Conservation (phyloP, 2,329 filamentous ascomycete species). For the Aspergillus tubingensis region DNA sequence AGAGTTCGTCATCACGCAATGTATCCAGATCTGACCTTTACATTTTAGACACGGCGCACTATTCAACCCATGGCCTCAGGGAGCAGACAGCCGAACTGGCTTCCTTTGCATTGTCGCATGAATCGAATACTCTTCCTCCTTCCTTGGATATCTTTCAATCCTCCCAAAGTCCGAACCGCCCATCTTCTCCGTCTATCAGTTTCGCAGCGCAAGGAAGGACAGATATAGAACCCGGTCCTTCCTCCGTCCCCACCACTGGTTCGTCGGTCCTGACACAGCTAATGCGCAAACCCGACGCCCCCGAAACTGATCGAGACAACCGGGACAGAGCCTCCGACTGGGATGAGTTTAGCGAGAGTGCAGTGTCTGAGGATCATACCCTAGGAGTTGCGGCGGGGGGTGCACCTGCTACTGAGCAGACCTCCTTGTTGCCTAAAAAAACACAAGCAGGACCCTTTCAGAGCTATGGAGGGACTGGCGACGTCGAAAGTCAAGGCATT, state of each 20-base stretch:
- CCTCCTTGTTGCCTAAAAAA: slow-evolving; percentile 36
- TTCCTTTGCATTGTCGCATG: slow-evolving; percentile 70
- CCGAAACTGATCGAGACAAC: slow-evolving; percentile 21
- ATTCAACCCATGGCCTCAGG: slow-evolving; percentile 73
- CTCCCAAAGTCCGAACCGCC: slow-evolving; percentile 6
- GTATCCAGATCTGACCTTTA: slow-evolving; percentile 23
- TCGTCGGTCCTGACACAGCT: slow-evolving; percentile 55
- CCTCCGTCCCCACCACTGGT: slow-evolving; percentile 30
- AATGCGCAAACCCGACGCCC: slow-evolving; percentile 45
- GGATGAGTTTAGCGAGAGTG: slow-evolving; percentile 21
- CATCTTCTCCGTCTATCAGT: slow-evolving; percentile 28
- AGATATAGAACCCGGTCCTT: slow-evolving; percentile 19
- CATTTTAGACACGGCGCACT: slow-evolving; percentile 67
- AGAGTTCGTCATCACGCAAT: neutral
- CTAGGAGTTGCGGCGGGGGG: slow-evolving; percentile 19
- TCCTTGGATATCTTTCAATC: slow-evolving; percentile 34
- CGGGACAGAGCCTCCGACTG: slow-evolving; percentile 2
- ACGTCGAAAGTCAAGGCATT: slow-evolving; percentile 33
- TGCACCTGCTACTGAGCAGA: slow-evolving; percentile 36
- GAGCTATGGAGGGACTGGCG: slow-evolving; percentile 34
- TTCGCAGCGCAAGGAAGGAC: slow-evolving; percentile 16
- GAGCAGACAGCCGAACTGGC: slow-evolving; percentile 87
- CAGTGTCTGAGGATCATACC: slow-evolving; percentile 16
- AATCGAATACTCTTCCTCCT: slow-evolving; percentile 30
- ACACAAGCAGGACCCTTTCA: slow-evolving; percentile 29